Conservation (phyloP, 306 rosid genomes). For the Luffa acutangula region DNA sequence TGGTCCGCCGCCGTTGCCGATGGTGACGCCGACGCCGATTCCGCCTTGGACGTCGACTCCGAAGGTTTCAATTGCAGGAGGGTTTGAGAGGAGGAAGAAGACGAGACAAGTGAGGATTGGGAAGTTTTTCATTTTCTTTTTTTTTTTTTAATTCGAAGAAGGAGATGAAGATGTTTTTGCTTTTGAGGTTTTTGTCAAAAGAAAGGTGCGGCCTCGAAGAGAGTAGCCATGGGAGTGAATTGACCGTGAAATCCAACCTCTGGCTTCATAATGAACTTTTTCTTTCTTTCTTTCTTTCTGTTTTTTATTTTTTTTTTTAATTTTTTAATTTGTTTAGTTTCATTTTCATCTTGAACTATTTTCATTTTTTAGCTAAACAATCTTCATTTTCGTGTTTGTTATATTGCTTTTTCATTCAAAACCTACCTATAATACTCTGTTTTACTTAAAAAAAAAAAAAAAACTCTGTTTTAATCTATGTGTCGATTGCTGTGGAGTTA, state of each 20-base stretch:
- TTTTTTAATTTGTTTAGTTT: too few species aligned
- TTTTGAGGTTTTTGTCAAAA: not conserved
- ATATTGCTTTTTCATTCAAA: too few species aligned
- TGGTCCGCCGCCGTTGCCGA: constrained; percentile 20
- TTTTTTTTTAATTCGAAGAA: not conserved
- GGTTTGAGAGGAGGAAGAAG: not conserved
- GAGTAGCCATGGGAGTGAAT: not conserved
- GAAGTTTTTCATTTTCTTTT: not conserved
- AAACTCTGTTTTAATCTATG: too few species aligned
- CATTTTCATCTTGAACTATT: too few species aligned
- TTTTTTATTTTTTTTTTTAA: not conserved
- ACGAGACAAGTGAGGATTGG: not conserved
- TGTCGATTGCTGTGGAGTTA: too few species aligned
- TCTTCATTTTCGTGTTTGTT: too few species aligned
- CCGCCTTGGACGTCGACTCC: constrained; percentile 1
- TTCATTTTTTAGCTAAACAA: too few species aligned
- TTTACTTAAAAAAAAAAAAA: too few species aligned
- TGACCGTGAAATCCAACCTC: not conserved
- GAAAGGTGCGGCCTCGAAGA: not conserved
- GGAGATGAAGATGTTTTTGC: not conserved
- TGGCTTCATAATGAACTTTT: not conserved
- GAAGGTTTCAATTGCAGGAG: not conserved
- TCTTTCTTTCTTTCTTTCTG: not conserved
- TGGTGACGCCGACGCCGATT: constrained; percentile 19
- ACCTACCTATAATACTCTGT: too few species aligned